phyloP scores from a whole-genome alignment of 192 early-diverging fungal species.

The Globomyces pollinis-pini region DNA sequence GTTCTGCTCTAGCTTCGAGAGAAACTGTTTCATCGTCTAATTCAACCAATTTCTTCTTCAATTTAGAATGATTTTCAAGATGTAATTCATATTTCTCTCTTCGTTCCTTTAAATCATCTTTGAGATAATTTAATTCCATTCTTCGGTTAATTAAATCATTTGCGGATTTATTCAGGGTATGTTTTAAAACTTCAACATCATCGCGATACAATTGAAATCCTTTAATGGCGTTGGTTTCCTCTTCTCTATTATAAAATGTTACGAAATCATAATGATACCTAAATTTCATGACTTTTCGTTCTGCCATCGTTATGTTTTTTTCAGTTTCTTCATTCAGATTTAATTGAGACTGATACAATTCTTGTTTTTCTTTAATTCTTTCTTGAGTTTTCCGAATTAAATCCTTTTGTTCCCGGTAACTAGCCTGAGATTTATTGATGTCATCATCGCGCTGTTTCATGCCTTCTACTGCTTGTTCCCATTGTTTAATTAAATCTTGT shows the following conservation, averaged over 20 bases:
- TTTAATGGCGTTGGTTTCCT: constrained; percentile 25
- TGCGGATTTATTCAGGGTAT: constrained; percentile 47
- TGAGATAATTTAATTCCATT: constrained; percentile 37
- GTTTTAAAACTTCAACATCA: constrained; percentile 46
- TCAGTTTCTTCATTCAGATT: constrained; percentile 39
- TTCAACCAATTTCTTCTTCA: constrained; percentile 27
- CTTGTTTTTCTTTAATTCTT: constrained; percentile 44
- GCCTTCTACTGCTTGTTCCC: constrained; percentile 41
- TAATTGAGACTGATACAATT: constrained; percentile 39
- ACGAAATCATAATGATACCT: no score
- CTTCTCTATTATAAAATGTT: constrained; percentile 28
- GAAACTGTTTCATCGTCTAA: constrained; percentile 38
- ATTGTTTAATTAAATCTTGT: constrained; percentile 46
- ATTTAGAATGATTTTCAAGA: constrained; percentile 16
- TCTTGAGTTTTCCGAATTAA: constrained; percentile 31
- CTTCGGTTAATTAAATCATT: constrained; percentile 38
- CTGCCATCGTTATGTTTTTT: constrained; percentile 39
- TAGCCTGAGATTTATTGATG: constrained; percentile 35
- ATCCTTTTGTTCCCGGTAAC: constrained; percentile 35
- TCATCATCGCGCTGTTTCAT: constrained; percentile 46
- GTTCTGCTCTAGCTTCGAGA: constrained; percentile 39
- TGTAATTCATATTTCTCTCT: constrained; percentile 31
- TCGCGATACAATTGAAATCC: constrained; percentile 35
- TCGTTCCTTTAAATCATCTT: constrained; percentile 36
- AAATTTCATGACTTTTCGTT: constrained; percentile 41